Evolutionary conservation across 495 filamentous ascomycete genomes (phyloP).

Genomic region (Wilcoxina mikolae): DNA sequence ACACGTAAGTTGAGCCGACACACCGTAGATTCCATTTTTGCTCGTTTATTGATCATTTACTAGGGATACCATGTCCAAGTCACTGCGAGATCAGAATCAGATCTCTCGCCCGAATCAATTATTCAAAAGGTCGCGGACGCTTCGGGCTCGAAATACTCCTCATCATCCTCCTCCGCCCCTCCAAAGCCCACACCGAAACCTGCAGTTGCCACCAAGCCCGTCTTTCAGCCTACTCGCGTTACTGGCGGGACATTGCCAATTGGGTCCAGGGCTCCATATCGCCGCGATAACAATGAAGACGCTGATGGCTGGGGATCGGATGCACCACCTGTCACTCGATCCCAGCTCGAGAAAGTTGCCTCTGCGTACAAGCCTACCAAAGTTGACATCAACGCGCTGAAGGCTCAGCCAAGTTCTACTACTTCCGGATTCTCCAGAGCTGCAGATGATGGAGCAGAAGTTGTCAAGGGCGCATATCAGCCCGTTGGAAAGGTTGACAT

Average conservation of each 20-base stretch:
- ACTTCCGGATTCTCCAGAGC: constrained; percentile 36
- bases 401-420: constrained; percentile 55
- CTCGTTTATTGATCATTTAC: neutral
- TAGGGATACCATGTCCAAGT: constrained; percentile 95
- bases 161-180: constrained; percentile 35
- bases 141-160: constrained; percentile 86
- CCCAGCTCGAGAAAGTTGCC: constrained; percentile 79
- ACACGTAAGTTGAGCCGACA: constrained; percentile 42
- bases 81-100: constrained; percentile 76
- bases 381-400: constrained; percentile 55
- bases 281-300: constrained; percentile 42
- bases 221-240: constrained; percentile 66
- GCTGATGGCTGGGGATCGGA: constrained; percentile 91
- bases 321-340: constrained; percentile 74
- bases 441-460: constrained; percentile 31
- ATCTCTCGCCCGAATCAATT: constrained; percentile 75
- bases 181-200: constrained; percentile 45
- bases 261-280: constrained; percentile 47
- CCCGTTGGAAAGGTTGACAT: constrained; percentile 95
- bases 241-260: constrained; percentile 35
- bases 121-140: constrained; percentile 90
- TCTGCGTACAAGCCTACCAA: constrained; percentile 88
- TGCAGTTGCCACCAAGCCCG: constrained; percentile 68
- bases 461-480: constrained; percentile 84
- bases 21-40: neutral